Conservation (phyloP, 2,329 filamentous ascomycete species). For the Fusarium sambucinum region DNA sequence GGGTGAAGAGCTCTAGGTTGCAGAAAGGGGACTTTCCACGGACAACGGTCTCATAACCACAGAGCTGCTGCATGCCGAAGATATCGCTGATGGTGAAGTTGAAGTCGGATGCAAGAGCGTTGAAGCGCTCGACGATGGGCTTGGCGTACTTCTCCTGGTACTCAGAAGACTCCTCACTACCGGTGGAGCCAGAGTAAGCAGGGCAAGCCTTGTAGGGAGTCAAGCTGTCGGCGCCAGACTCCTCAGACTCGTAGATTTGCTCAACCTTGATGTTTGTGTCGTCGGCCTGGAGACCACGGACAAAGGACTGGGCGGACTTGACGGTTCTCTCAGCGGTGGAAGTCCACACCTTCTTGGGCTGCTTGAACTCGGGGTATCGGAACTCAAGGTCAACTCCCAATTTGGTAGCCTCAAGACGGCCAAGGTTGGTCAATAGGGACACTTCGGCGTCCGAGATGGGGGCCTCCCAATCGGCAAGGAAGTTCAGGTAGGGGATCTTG, state of each 20-base stretch:
- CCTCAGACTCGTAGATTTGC: conserved; percentile 66
- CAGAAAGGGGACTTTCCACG: conserved; percentile 72
- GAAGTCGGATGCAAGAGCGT: conserved; percentile 65
- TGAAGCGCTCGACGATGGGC: conserved; percentile 70
- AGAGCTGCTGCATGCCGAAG: conserved; percentile 74
- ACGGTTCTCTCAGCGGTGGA: conserved; percentile 72
- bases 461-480: conserved; percentile 67
- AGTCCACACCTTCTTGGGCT: conserved; percentile 70
- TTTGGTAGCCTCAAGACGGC: conserved; percentile 70
- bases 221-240: conserved; percentile 69
- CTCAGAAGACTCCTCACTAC: conserved; percentile 65
- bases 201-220: conserved; percentile 75
- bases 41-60: conserved; percentile 75
- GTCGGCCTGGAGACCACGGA: conserved; percentile 66
- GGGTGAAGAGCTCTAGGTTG: conserved; percentile 67
- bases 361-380: conserved; percentile 66
- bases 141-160: conserved; percentile 69
- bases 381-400: conserved; percentile 70
- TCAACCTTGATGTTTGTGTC: conserved; percentile 67
- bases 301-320: conserved; percentile 69
- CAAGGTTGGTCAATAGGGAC: conserved; percentile 71
- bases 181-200: conserved; percentile 68
- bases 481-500: conserved; percentile 66
- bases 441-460: conserved; percentile 68
- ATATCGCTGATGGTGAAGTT: conserved; percentile 74